Percentiles rank a stretch among this genome's conserved stretches.
Conservation (phyloP, 1,284 basidiomycete species). For the Sphagnurus paluster region DNA sequence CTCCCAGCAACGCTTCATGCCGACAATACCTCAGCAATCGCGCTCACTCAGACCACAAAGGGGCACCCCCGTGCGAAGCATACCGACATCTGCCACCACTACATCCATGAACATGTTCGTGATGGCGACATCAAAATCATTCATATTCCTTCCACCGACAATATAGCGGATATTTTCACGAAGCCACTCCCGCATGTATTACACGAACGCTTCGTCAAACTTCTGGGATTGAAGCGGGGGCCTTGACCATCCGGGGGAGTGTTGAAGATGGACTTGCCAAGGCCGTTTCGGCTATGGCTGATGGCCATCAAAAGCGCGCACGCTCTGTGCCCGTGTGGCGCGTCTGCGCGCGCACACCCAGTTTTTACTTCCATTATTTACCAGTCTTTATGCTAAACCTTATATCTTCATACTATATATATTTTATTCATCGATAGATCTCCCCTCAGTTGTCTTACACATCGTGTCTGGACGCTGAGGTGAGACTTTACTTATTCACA, state of each 20-base stretch:
- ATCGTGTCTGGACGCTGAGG: no score
- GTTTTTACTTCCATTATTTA: no score
- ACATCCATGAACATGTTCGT: conserved; percentile 31
- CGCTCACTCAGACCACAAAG: conserved; percentile 31
- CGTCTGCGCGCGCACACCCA: no score
- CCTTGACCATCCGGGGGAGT: conserved; percentile 3
- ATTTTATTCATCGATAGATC: no score
- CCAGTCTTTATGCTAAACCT: no score
- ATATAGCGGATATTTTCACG: conserved; percentile 41
- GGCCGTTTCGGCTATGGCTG: no score
- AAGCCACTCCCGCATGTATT: conserved; percentile 29
- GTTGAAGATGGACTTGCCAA: not conserved
- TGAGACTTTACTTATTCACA: no score
- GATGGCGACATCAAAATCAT: conserved; percentile 26
- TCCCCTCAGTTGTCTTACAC: no score
- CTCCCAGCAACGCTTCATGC: conserved; percentile 24
- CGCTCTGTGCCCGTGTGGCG: no score
- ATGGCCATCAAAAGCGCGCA: no score
- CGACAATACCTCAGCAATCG: conserved; percentile 40
- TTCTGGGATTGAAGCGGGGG: not conserved
- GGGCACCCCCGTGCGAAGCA: conserved; percentile 37
- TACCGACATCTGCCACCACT: conserved; percentile 39
- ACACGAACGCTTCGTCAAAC: not conserved
- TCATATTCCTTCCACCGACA: conserved; percentile 18
- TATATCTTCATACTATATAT: no score